Evolutionary conservation across 352 stramenopile genomes (phyloP), one percentile per base, ranked within the genome.

Genomic region (Globisporangium spinosum): DNA sequence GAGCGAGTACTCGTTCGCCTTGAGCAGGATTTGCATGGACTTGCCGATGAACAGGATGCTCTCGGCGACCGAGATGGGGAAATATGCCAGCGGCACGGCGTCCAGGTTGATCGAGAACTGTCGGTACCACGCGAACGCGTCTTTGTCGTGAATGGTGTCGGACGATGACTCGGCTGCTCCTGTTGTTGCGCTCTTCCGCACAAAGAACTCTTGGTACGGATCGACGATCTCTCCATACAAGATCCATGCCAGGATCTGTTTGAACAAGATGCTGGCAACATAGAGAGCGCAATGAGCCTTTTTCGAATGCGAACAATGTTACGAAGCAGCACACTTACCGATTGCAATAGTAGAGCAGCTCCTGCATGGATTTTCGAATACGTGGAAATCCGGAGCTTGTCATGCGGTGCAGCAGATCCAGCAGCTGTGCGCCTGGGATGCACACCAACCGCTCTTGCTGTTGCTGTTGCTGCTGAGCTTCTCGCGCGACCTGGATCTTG

Each of bases 221-320:
- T 95, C 87, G 9, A 89, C 66, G 34, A 92, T 74, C 32, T 90
- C 79, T 3, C 82, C 82, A 55, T 89, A 85, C 9, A 89, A 58
- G 77, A 95, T 91, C 85, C 85, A 95, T 58, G 82, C 74, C n/a
- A 93, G 59, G n/a, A 93, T 89, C 45, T 95, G 87, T 65, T 90
- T 89, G 35, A 82, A 92, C 27, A 93, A 60, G 3, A 93, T 80
- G 20, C 80, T 90, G 68, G 2, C 8, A 13, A 20, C 59, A 57
- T 45, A 13, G 5, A 27, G n/a, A 64, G 58, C 47, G 22, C 43
- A 58, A 27, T 47, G 0, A 55, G 61, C 35, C 32, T 56, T 15
- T 45, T 54, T 32, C 4, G 17, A 23, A 47, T 51, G 22, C 55
- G n/a, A 58, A 58, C 15, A 17, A 12, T 49, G 0, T 32, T 27